Percentiles rank a stretch among this genome's conserved stretches.
Evolutionary conservation across 495 filamentous ascomycete species (phyloP).

Genomic region (Daldinia concentrica): DNA sequence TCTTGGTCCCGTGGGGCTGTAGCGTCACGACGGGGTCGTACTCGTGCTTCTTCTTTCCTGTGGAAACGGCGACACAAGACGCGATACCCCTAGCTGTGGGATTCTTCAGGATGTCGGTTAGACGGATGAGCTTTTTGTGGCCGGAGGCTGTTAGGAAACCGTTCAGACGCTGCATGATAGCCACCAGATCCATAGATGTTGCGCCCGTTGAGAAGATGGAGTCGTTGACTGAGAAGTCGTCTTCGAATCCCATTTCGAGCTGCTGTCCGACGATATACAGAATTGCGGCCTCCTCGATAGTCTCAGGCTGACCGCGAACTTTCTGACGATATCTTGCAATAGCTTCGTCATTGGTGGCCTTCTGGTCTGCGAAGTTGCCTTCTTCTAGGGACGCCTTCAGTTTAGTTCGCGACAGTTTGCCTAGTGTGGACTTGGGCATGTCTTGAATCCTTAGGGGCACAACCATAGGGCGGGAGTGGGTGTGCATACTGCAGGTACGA

Average conservation of each 20-base stretch:
- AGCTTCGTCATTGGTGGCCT: slow-evolving; percentile 12
- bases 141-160: slow-evolving; percentile 8
- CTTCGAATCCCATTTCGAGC: slow-evolving; percentile 5
- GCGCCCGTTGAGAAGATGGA: slow-evolving; percentile 54
- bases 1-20: slow-evolving; percentile 54
- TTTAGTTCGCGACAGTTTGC: slow-evolving; percentile 60
- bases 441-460: slow-evolving; percentile 10
- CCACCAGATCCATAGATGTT: slow-evolving; percentile 55
- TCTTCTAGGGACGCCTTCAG: slow-evolving; percentile 48
- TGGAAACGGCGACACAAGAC: not conserved
- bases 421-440: slow-evolving; percentile 55
- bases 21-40: slow-evolving; percentile 62
- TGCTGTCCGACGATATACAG: slow-evolving; percentile 2
- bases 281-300: slow-evolving; percentile 16
- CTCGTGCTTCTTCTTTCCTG: slow-evolving; percentile 17
- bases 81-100: slow-evolving; percentile 6
- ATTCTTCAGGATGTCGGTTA: slow-evolving; percentile 9
- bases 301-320: slow-evolving; percentile 25
- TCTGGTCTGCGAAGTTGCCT: slow-evolving; percentile 45
- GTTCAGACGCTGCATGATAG: slow-evolving; percentile 21
- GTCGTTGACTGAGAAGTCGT: slow-evolving; percentile 12
- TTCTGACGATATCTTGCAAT: slow-evolving; percentile 18
- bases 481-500: slow-evolving; percentile 20
- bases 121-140: slow-evolving; percentile 8
- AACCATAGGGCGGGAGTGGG: slow-evolving; percentile 14